Evolutionary conservation across 1,284 basidiomycete species (phyloP).

Genomic region (Omphalotus olearius): DNA sequence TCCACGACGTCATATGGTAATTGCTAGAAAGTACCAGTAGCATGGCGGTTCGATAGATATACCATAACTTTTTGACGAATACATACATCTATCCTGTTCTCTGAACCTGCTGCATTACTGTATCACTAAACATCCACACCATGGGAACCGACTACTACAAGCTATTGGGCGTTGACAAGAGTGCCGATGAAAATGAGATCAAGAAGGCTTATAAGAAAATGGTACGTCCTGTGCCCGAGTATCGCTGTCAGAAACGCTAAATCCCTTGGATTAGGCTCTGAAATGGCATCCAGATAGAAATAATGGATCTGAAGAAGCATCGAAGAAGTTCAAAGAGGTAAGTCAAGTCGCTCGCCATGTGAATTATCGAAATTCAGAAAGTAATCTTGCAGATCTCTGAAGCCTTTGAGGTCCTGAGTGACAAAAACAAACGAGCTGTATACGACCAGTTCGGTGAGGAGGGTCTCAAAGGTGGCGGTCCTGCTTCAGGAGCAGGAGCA

Average conservation of each 20-base stretch:
- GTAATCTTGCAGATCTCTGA: constrained; percentile 69
- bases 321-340: constrained; percentile 92
- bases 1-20: constrained; percentile 7
- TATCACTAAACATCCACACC: constrained; percentile 8
- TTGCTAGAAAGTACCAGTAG: constrained; percentile 27
- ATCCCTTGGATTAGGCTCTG: constrained; percentile 51
- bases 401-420: constrained; percentile 94
- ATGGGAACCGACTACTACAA: constrained; percentile 87
- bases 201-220: constrained; percentile 84
- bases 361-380: background rate
- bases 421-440: constrained; percentile 88
- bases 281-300: constrained; percentile 95
- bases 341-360: constrained; percentile 14
- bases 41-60: background rate
- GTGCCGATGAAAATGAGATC: constrained; percentile 79
- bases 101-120: background rate
- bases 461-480: constrained; percentile 76
- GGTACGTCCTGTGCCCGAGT: constrained; percentile 33
- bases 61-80: background rate
- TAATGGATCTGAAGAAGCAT: constrained; percentile 76
- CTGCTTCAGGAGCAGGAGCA: constrained; percentile 45
- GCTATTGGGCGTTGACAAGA: constrained; percentile 68
- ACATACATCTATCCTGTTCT: background rate
- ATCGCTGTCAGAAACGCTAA: background rate
- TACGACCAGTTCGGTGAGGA: constrained; percentile 98